phyloP scores from a whole-genome alignment of 306 rosid species.

The Cucumis hystrix region DNA sequence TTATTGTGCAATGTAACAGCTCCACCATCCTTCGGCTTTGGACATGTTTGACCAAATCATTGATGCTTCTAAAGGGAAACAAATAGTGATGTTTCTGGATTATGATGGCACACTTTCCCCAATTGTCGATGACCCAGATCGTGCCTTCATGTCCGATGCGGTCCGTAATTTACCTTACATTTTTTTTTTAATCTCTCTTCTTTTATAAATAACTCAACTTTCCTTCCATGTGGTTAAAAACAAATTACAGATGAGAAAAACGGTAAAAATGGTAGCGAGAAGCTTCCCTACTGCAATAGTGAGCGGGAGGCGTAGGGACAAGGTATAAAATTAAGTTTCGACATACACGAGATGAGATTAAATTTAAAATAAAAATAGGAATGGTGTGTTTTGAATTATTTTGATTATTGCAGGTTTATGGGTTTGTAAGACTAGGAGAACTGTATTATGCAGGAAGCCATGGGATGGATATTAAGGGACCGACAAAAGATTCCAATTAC shows the following conservation, averaged over 20 bases:
- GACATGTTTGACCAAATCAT: conserved; percentile 66
- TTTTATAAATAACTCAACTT: neutral
- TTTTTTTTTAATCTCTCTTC: neutral
- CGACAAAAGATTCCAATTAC: conserved; percentile 53
- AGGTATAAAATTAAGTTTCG: conserved; percentile 26
- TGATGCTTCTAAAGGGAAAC: conserved; percentile 68
- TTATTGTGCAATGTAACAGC: conserved; percentile 18
- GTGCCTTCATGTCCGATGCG: conserved; percentile 68
- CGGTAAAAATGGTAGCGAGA: conserved; percentile 61
- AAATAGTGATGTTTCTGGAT: conserved; percentile 77
- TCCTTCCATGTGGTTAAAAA: neutral
- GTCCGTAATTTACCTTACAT: conserved; percentile 21
- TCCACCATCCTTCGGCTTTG: conserved; percentile 72
- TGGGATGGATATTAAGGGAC: conserved; percentile 96
- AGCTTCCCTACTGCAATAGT: conserved; percentile 90
- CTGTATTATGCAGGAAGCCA: conserved; percentile 96
- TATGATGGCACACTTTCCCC: conserved; percentile 93
- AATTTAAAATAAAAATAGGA: no score
- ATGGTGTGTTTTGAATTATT: no score
- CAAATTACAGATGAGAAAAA: conserved; percentile 66
- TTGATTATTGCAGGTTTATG: conserved; percentile 38
- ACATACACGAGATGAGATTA: no score
- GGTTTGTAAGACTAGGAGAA: conserved; percentile 71
- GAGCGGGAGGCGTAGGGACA: conserved; percentile 79
- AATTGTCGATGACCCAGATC: conserved; percentile 77